Percentiles rank a stretch among this genome's conserved stretches.
phyloP scores from a whole-genome alignment of 148 eudicot genomes.

The Rhododendron simsii region DNA sequence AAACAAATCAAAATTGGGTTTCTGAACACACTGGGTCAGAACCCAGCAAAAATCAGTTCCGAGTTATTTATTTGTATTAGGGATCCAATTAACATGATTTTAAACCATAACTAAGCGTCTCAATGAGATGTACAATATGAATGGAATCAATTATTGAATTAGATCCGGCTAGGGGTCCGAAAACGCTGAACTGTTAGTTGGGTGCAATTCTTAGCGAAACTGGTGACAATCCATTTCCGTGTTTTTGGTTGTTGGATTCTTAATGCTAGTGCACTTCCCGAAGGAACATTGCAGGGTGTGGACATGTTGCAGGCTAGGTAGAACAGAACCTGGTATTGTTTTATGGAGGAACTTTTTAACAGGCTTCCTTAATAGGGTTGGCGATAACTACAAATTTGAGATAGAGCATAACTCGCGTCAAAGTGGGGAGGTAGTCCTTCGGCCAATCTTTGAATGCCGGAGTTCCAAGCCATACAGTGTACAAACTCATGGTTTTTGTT shows the following conservation, averaged over 20 bases:
- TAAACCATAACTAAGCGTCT: background rate
- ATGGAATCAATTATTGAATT: too few relatives aligned
- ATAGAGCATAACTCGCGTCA: background rate
- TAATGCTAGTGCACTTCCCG: background rate
- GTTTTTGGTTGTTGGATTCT: background rate
- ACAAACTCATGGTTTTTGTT: too few relatives aligned
- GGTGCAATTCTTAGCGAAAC: background rate
- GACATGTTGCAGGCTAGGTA: background rate
- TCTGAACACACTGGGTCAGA: background rate
- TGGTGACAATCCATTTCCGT: background rate
- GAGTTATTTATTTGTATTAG: too few relatives aligned
- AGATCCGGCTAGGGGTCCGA: too few relatives aligned
- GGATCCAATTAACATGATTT: background rate
- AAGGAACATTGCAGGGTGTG: conserved; percentile 6
- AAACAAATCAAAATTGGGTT: background rate
- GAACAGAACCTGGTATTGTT: background rate
- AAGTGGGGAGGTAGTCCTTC: background rate
- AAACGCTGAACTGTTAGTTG: background rate
- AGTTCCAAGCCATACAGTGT: too few relatives aligned
- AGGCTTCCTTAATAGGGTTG: background rate
- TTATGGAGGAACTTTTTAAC: background rate
- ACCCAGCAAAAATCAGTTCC: background rate
- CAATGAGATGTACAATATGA: too few relatives aligned
- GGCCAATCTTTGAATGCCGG: too few relatives aligned
- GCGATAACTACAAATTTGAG: background rate